A percentile compares a stretch with the other conserved stretches of the same genome.
Evolutionary conservation across 192 early-diverging fungal genomes (phyloP).

Genomic region (Coemansia guatemalensis): DNA sequence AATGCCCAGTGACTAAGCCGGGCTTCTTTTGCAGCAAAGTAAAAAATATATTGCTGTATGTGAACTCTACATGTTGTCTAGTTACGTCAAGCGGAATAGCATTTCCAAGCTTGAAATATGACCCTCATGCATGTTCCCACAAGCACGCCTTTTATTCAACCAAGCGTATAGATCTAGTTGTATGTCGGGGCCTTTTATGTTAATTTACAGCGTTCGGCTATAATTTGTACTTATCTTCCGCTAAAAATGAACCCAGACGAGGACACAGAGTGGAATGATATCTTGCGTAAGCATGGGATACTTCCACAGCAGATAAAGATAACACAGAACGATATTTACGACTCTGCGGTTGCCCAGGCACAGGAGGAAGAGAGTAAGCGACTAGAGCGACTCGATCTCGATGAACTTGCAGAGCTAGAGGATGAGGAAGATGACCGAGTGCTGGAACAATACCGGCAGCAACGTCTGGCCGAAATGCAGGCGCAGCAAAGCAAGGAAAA

Average conservation of each 20-base stretch:
- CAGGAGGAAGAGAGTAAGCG: conserved; percentile 60
- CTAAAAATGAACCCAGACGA: conserved; percentile 59
- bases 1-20: no score
- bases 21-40: no score
- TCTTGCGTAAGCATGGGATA: conserved; percentile 88
- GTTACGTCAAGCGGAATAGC: no score
- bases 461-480: conserved; percentile 86
- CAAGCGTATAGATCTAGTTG: no score
- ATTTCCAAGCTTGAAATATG: no score
- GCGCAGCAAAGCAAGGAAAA: conserved; percentile 67
- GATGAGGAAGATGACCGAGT: conserved; percentile 90
- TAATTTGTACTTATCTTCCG: no score
- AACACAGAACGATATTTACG: conserved; percentile 54
- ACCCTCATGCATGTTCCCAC: no score
- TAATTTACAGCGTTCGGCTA: no score
- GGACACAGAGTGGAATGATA: conserved; percentile 91
- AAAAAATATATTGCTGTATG: no score
- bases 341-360: conserved; percentile 53
- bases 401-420: conserved; percentile 90
- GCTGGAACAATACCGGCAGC: conserved; percentile 73
- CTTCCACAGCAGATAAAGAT: conserved; percentile 73
- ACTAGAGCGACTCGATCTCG: conserved; percentile 73
- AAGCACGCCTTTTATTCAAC: no score
- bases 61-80: no score
- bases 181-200: no score